Percentiles rank a stretch among this genome's conserved stretches.
Conservation (phyloP, 305 asterid species). For the Fraxinus sp. region DNA sequence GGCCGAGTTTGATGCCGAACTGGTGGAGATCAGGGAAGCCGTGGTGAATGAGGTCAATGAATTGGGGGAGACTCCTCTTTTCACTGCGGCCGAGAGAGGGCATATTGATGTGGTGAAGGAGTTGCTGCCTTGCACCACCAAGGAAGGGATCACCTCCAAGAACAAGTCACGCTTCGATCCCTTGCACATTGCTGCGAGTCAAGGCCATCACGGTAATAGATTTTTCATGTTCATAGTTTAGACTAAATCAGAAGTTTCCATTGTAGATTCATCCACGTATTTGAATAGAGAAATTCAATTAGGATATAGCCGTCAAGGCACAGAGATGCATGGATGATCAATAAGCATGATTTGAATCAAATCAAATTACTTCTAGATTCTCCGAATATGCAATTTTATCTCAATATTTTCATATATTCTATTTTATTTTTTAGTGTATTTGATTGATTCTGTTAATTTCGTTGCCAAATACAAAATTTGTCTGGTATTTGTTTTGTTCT, state of each 20-base stretch:
- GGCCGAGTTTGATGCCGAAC: conserved; percentile 64
- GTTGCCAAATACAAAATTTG: not conserved
- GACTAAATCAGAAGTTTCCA: not conserved
- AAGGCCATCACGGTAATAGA: conserved; percentile 66
- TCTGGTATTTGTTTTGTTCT: not conserved
- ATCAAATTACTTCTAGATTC: not conserved
- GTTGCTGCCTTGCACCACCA: conserved; percentile 49
- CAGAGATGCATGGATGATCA: not conserved
- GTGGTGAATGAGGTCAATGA: conserved; percentile 73
- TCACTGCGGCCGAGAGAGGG: conserved; percentile 62
- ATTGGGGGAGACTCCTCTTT: conserved; percentile 66
- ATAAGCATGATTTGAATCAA: not conserved
- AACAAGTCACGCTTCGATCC: conserved; percentile 62
- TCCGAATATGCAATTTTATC: not conserved
- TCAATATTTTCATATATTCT: not conserved
- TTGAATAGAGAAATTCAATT: not conserved
- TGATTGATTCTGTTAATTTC: not conserved
- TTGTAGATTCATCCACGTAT: not conserved
- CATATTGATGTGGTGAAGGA: conserved; percentile 59
- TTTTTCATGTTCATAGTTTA: not conserved
- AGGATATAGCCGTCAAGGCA: not conserved
- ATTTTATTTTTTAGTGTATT: not conserved
- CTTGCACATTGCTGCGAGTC: conserved; percentile 71
- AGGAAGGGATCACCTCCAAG: conserved; percentile 57
- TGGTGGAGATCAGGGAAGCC: conserved; percentile 63